Percentiles rank a stretch among this genome's conserved stretches.
phyloP scores from a whole-genome alignment of 2,329 filamentous ascomycete species.

The Pseudocercospora fijiensis region DNA sequence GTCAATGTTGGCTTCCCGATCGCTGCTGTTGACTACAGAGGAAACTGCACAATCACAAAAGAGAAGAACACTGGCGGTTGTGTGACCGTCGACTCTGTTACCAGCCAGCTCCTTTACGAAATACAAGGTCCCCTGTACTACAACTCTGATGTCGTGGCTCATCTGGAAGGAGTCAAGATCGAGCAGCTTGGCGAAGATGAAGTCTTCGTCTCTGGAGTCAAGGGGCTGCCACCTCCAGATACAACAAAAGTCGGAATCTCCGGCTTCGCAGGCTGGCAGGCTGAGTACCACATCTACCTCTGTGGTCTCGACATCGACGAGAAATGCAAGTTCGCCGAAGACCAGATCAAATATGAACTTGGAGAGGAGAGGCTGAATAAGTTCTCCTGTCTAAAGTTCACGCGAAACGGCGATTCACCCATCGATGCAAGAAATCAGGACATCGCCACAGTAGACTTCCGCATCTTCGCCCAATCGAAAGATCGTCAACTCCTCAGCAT shows the following conservation, averaged over 20 bases:
- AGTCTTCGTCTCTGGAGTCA: slow-evolving; percentile 48
- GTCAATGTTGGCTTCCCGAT: slow-evolving; percentile 36
- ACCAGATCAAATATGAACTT: slow-evolving; percentile 42
- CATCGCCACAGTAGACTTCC: slow-evolving; percentile 27
- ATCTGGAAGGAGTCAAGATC: slow-evolving; percentile 51
- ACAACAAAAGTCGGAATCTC: slow-evolving; percentile 52
- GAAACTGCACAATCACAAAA: slow-evolving; percentile 39
- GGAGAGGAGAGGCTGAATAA: slow-evolving; percentile 19
- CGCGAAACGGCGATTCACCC: slow-evolving; percentile 20
- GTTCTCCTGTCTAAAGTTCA: slow-evolving; percentile 22
- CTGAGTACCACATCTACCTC: slow-evolving; percentile 45
- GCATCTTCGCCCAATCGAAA: slow-evolving; percentile 23
- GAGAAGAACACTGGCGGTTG: slow-evolving; percentile 36
- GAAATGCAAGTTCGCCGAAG: slow-evolving; percentile 46
- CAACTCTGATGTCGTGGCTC: slow-evolving; percentile 55
- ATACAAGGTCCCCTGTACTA: slow-evolving; percentile 56
- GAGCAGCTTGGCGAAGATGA: slow-evolving; percentile 50
- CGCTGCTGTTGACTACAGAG: slow-evolving; percentile 34
- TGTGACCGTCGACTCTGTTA: slow-evolving; percentile 49
- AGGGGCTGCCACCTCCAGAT: slow-evolving; percentile 46
- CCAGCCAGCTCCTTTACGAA: slow-evolving; percentile 54
- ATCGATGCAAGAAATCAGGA: slow-evolving; percentile 24
- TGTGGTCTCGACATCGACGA: slow-evolving; percentile 45
- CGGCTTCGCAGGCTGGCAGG: slow-evolving; percentile 46
- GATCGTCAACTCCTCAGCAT: slow-evolving; percentile 17